Base-by-base conservation (phyloP, 2,329 filamentous ascomycete genomes). In the Botrytis tulipae region DNA sequence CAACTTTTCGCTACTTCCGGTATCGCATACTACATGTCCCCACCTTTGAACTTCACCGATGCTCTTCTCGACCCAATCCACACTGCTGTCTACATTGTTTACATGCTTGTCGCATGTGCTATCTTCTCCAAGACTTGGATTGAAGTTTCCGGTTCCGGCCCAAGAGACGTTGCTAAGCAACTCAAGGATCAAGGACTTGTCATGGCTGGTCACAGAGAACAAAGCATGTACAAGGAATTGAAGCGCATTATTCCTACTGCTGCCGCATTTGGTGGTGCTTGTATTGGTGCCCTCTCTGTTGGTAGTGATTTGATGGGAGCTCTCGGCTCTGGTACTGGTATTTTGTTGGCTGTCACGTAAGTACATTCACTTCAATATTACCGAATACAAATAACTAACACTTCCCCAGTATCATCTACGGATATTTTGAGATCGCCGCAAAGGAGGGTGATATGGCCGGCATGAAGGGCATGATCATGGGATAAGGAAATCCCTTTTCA, bases 81-180 rank as follows among this genome's bases (percentile, higher is more conserved):
- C 87, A 98, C 96, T 32, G 91, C 92, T 74, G 89, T 97, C 82
- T 99, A 99, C 87, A 94, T 98, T 78, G 88, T 91, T 78, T 99
- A 98, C 88, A 99, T 99, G 95, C 91, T 99, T 74, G 92, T 94
- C 80, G 97, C 97, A 78, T 99, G 96, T 82, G 95, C 95, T 75
- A 91, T 98, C 83, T 99, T 99, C 90, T 98, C 95, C 85, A 99
- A 99, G 93, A 99, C 97, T 72, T 99, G 96, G 96, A 99, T 99
- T 80, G 96, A 99, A 86, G 96, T 99, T 78, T 98, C 96, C 57
- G 97, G 96, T 81, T 98, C 95, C 76, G 95, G 94, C 87, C 97
- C 96, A 75, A 93, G 96, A 82, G 96, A 99, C 82, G 97, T 99
- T 78, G 96, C 96, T 81, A 99, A 99, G 91, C 96, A 98, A 87